Evolutionary conservation across 768 basidiomycete species (phyloP).

Genomic region (Russula dissimulans): DNA sequence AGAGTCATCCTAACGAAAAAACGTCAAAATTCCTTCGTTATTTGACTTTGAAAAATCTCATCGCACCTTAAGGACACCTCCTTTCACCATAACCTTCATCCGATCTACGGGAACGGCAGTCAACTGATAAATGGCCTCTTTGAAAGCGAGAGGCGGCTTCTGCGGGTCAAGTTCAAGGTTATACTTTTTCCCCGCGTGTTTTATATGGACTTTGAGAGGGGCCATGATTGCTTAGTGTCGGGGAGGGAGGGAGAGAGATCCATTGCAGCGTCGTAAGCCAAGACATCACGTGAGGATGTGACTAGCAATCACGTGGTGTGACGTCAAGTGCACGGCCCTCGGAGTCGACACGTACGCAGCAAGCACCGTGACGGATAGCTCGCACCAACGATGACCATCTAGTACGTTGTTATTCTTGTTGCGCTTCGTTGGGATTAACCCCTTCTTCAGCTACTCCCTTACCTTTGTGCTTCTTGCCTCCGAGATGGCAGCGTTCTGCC

Average conservation of each 20-base stretch:
- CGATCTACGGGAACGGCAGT: conserved; percentile 86
- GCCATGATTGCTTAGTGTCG: conserved; percentile 38
- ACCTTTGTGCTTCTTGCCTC: conserved; percentile 75
- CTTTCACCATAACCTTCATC: conserved; percentile 98
- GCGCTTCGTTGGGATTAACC: neutral
- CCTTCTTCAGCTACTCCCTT: conserved; percentile 55
- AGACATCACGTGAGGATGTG: conserved; percentile 7
- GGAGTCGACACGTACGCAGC: neutral
- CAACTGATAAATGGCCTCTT: conserved; percentile 66
- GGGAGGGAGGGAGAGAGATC: too few relatives aligned
- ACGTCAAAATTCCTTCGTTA: neutral
- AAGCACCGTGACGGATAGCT: too few relatives aligned
- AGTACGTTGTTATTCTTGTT: conserved; percentile 26
- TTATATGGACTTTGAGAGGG: conserved; percentile 68
- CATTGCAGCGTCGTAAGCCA: too few relatives aligned
- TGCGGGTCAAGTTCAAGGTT: conserved; percentile 65
- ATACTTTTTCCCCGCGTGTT: conserved; percentile 79
- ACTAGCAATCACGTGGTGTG: neutral
- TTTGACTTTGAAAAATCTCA: neutral
- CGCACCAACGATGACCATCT: conserved; percentile 37
- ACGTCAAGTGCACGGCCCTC: neutral
- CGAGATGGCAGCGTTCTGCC: conserved; percentile 81
- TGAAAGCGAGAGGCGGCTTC: conserved; percentile 64
- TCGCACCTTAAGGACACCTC: conserved; percentile 77
- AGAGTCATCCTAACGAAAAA: conserved; percentile 59